Base-by-base conservation (phyloP, 1,139 yeast species). In the Protomyces inouyei region DNA sequence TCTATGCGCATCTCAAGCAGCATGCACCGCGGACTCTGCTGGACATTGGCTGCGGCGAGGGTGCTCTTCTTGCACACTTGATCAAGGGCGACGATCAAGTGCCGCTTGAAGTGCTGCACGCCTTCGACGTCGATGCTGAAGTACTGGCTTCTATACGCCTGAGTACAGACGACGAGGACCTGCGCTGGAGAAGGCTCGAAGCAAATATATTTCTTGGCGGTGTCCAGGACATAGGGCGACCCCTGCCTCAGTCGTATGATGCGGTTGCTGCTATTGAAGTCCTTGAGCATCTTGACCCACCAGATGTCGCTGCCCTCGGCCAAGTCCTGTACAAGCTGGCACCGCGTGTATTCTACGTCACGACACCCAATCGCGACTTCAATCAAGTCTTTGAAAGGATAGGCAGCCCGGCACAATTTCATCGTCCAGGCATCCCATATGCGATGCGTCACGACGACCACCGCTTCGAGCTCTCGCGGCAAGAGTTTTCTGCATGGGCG, bases 351-450 rank as follows among this genome's bases (percentile, higher is more conserved):
- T 57, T 52, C 43, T 43, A 52, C 25, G 63, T 63, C 10, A 43
- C 65, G 8, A 63, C 65, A 10, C 65, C 65, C 36, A 63, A 63
- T 23, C 25, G 61, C 38, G 65, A 63, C 21, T 63, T 63, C 45
- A 63, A 63, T 35, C 14, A 46, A 21, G 55, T 63, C n/a, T 56
- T 63, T 25, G 53, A 40, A 14, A n/a, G 55, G 35, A 18, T 61
- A 36, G 28, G 52, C 9, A 14, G 25, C 14, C 23, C 23, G 16
- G n/a, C 46, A n/a, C 12, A 23, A 53, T 38, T 32, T 18, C 52
- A 12, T 10, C 48, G 63, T 12, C 51, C 37, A 32, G 55, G 57
- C 14, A 32, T 53, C 28, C 48, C 36, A 18, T 57, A 57, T 21
- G 37, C 21, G 28, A 57, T 63, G 57, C 53, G 65, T n/a, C 65